Base-by-base conservation (phyloP, 129 eudicot genomes). In the Mikania micrantha region DNA sequence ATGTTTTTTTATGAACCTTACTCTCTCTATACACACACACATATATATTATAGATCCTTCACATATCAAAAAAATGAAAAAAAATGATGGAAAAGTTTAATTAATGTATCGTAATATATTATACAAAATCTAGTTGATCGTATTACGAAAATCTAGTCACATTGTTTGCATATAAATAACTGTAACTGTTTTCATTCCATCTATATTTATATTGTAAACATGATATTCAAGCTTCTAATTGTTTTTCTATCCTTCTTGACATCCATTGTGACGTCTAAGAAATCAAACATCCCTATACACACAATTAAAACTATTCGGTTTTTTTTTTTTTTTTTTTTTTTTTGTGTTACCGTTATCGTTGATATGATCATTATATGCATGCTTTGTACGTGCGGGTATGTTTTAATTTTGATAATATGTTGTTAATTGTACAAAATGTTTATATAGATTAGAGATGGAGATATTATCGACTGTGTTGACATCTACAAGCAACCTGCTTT, bases 401-500 rank as follows among this genome's bases (percentile, higher is more conserved):
- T n/a, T n/a, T n/a, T n/a, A n/a, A n/a, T n/a, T 4, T 7, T 25
- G 24, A 49, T 34, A 20, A 11, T 24, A 11, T 22, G 13, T 21
- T 11, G 17, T 21, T 7, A 10, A 24, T 45, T 2, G 11, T 3
- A 5, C 9, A 28, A 17, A 29, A 3, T 57, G 66, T 44, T 58
- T 58, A 15, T 39, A 48, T n/a, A 83, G 89, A 83, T 84, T 69
- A 77, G 70, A 75, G 79, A 81, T 22, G 89, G 87, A 10, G 94
- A 87, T 54, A 73, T 70, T 40, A 73, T 83, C 3, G 87, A 87
- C 60, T 87, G 94, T 40, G 74, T 83, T 63, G 75, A 75, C 56
- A 73, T 87, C 4, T 81, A 78, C 64, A 73, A 78, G n/a, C 89
- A 86, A 58, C 89, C 89, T 21, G 89, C 87, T 64, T 83, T 86